A percentile compares a stretch with the other conserved stretches of the same genome.
These are phyloP conservation scores for Cichorium intybus DNA, from an alignment of 140 eudicot species.

Conservation along the genomic window DNA sequence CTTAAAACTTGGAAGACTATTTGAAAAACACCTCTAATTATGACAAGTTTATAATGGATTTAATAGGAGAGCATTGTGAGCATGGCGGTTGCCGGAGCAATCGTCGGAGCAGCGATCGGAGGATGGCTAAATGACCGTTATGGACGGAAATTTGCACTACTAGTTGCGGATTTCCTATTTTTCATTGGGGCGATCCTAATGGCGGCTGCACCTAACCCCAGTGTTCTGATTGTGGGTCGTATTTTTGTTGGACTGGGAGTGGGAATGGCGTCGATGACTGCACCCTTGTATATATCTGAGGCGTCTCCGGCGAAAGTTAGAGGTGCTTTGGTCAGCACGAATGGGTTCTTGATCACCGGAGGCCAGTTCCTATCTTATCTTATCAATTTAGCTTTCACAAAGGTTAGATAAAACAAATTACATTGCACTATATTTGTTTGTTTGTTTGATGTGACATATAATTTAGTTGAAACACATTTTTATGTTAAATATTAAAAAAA, in stretches of 20 bases:
- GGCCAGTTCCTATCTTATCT: constrained; percentile 68
- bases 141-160: constrained; percentile 46
- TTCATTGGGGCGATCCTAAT: constrained; percentile 48
- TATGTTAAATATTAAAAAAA: not conserved
- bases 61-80: constrained; percentile 59
- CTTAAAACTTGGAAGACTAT: too few species aligned
- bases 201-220: constrained; percentile 47
- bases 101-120: constrained; percentile 52
- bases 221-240: constrained; percentile 46
- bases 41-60: constrained; percentile 10
- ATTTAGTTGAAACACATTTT: not conserved
- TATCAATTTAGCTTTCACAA: constrained; percentile 58
- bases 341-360: constrained; percentile 59
- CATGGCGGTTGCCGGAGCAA: constrained; percentile 70
- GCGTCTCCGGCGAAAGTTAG: constrained; percentile 57
- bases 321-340: constrained; percentile 69
- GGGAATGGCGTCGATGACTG: constrained; percentile 66
- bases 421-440: not conserved
- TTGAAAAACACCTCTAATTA: not conserved
- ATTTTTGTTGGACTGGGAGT: constrained; percentile 62
- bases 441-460: constrained; percentile 2
- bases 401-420: constrained; percentile 24
- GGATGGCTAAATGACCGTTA: constrained; percentile 63
- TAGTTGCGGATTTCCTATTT: constrained; percentile 51
- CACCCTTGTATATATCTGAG: constrained; percentile 61